Conservation (phyloP, 1,284 basidiomycete genomes). For the Ceratobasidium sp. region DNA sequence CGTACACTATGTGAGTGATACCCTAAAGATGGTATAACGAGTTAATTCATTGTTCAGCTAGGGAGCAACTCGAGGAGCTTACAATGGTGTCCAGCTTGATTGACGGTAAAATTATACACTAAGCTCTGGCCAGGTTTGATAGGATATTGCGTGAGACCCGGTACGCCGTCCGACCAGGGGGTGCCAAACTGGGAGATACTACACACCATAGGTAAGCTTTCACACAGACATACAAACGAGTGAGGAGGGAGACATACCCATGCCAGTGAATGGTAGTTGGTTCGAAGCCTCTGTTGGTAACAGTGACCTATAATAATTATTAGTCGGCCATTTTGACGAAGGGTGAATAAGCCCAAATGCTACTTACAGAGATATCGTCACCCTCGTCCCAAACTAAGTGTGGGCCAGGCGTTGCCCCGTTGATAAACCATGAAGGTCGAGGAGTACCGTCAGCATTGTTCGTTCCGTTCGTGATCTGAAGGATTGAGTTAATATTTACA, state of each 20-base stretch:
- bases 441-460: constrained; percentile 29
- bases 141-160: constrained; percentile 45
- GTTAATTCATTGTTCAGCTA: background rate
- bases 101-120: constrained; percentile 30
- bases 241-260: too few species aligned
- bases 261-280: constrained; percentile 38
- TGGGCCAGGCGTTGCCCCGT: constrained; percentile 45
- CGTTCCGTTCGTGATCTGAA: constrained; percentile 33
- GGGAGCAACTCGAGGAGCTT: too few species aligned
- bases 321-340: constrained; percentile 4
- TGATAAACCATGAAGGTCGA: constrained; percentile 25
- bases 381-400: constrained; percentile 40
- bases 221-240: too few species aligned
- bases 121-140: constrained; percentile 31
- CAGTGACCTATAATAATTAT: constrained; percentile 7
- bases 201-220: too few species aligned
- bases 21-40: background rate
- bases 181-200: constrained; percentile 45
- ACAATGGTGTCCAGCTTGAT: constrained; percentile 29
- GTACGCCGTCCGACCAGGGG: constrained; percentile 48
- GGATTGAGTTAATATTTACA: background rate
- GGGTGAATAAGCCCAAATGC: background rate
- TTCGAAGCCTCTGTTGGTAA: constrained; percentile 28
- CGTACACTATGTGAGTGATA: constrained; percentile 36
- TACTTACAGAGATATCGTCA: constrained; percentile 39